phyloP scores from a whole-genome alignment of 306 rosid genomes.

The Casuarina cunninghamiana region DNA sequence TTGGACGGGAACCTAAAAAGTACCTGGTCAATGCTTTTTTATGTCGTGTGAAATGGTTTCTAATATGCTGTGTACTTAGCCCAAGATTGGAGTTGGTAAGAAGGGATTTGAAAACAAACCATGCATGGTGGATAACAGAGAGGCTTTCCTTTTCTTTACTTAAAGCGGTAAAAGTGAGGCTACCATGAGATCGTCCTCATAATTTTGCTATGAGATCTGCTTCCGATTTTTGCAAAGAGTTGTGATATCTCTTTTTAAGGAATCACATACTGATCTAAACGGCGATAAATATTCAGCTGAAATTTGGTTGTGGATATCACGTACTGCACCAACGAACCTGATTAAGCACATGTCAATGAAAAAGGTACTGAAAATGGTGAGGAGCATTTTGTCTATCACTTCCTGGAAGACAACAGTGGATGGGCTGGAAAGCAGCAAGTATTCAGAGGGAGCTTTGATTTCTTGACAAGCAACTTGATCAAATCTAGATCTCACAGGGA shows the following conservation, averaged over 20 bases:
- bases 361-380: not conserved
- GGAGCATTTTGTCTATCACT: not conserved
- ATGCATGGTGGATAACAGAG: not conserved
- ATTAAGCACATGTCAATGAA: not conserved
- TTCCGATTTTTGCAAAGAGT: no score
- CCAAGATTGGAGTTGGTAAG: constrained; percentile 31
- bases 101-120: not conserved
- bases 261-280: no score
- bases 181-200: not conserved
- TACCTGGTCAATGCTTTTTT: constrained; percentile 20
- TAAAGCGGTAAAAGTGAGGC: no score
- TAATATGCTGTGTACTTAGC: constrained; percentile 10
- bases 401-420: constrained; percentile 7
- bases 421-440: constrained; percentile 29
- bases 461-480: not conserved
- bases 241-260: no score
- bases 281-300: not conserved
- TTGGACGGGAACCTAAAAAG: not conserved
- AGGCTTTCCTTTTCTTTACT: not conserved
- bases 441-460: constrained; percentile 12
- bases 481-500: no score
- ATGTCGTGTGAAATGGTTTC: not conserved
- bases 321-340: not conserved
- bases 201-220: not conserved
- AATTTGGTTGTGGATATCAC: not conserved